Evolutionary conservation across 495 filamentous ascomycete genomes (phyloP), one percentile per base, ranked within the genome.

Genomic region (Penicillium tannophilum): DNA sequence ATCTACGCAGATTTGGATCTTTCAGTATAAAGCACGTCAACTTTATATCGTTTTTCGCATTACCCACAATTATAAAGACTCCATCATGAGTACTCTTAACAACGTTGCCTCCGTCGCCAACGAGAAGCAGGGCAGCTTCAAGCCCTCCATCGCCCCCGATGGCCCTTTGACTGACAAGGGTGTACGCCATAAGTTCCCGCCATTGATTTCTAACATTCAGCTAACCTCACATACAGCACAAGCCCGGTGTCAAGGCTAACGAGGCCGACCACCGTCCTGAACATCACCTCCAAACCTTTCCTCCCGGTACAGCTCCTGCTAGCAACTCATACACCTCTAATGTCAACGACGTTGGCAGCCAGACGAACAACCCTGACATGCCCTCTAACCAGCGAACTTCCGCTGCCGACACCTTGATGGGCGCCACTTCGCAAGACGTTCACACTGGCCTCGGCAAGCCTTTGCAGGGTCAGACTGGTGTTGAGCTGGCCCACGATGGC

Each of bases 271-370:
- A 76, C 60, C 74, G 69, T 36, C 84, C 85, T 45, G 88, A 88
- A 63, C 91, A 88, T 78, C 73, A 75, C 60, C 80, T 82, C 35
- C 54, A 91, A 68, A 83, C 81, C 17, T 73, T 85, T 39, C 76
- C 86, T 0, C 70, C 87, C 0, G 90, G 89, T 50, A 85, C 84
- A 7, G 90, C 90, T 0, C 89, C 90, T 0, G 65, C 72, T 1
- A 78, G 84, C 58, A 64, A 75, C 61, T 88, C 87, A 10, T 90
- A 84, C 75, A 59, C 72, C 2, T 84, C 89, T 10, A 82, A 87
- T 63, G 61, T 80, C 12, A 65, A 68, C 24, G 77, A 82, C 47
- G 61, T 70, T 19, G 79, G 79, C 6, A 63, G 73, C 42, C 77
- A 84, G 56, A 79, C 81, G 23, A 68, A 74, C 59, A 81, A 83